These are phyloP conservation scores for Coemansia sp. DNA, from an alignment of 192 early-diverging fungal genomes.

Conservation along the genomic window DNA sequence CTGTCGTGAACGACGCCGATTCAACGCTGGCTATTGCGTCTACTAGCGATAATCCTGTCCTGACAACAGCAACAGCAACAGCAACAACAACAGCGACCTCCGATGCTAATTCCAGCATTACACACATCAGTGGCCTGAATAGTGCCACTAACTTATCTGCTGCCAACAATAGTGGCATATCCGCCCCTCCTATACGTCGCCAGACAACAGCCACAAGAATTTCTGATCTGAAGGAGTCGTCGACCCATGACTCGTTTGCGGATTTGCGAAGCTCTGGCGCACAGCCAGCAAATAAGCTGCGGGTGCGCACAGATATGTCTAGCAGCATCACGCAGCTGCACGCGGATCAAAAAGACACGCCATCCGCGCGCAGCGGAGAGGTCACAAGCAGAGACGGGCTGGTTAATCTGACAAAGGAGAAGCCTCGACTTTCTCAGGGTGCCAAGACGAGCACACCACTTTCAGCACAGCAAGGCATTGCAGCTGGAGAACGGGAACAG, in stretches of 20 bases:
- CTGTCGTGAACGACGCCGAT: conserved; percentile 22
- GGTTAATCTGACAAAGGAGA: background rate
- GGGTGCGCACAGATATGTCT: conserved; percentile 23
- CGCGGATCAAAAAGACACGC: background rate
- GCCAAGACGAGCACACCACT: background rate
- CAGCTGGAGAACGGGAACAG: background rate
- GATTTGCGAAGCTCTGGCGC: conserved; percentile 13
- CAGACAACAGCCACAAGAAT: background rate
- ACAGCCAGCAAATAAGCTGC: conserved; percentile 34
- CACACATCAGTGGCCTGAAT: background rate
- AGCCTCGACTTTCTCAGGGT: background rate
- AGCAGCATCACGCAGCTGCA: background rate
- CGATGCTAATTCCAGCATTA: background rate
- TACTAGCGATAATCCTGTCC: background rate
- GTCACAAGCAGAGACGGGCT: background rate
- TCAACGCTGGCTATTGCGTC: background rate
- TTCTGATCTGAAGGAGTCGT: conserved; percentile 2
- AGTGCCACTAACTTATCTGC: too few species aligned
- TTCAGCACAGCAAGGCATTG: conserved; percentile 1
- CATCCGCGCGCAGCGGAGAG: background rate
- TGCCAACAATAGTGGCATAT: background rate
- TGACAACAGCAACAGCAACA: background rate
- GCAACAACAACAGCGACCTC: background rate
- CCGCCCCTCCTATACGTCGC: conserved; percentile 1
- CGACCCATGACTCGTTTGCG: conserved; percentile 3